Base-by-base conservation (phyloP, 2,329 filamentous ascomycete genomes). In the Metarhizium rileyi region DNA sequence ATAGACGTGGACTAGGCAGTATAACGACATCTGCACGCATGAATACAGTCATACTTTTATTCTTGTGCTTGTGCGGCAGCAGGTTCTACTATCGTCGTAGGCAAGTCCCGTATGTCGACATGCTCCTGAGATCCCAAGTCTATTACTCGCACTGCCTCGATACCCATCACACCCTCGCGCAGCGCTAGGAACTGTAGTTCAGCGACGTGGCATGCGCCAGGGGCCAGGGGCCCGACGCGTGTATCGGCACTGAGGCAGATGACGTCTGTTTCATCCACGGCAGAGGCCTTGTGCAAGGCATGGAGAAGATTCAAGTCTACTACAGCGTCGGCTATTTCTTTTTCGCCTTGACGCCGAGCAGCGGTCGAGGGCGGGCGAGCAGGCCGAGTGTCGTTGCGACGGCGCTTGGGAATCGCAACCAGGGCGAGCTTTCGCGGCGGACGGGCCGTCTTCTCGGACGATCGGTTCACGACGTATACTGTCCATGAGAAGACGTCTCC, bases 201-300 rank as follows among this genome's bases (percentile, higher is more conserved):
- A 1, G 80, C 81, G 35, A 84, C 83, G 58, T 89, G 86, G 60
- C 86, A 90, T 8, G 85, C 81, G 2, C 80, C 80, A 0, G 87
- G 80, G 25, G 81, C 78, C 35, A 93, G 68, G 28, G 86, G 85
- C 0, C 87, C 87, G 27, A 90, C 77, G 28, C 85, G 74, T 23
- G 84, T 78, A 63, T 90, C 86, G 4, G 86, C 83, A 51, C 82
- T 89, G 46, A 90, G 69, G 59, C 84, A 89, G n/a, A 89, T 72
- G 28, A 90, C 68, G 55, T 89, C 84, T 2, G 81, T 76, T 9
- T 74, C 70, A 51, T 87, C 84, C 25, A 82, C 70, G 25, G 76
- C 69, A 18, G 81, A 80, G 60, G 75, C 81, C 61, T 78, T 80
- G 62, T 88, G 85, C 70, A 85, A 79, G 18, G 82, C 83, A 61